Percentiles rank a stretch among this genome's conserved stretches.
phyloP scores from a whole-genome alignment of 768 basidiomycete genomes.

The Hypholoma fasciculare region DNA sequence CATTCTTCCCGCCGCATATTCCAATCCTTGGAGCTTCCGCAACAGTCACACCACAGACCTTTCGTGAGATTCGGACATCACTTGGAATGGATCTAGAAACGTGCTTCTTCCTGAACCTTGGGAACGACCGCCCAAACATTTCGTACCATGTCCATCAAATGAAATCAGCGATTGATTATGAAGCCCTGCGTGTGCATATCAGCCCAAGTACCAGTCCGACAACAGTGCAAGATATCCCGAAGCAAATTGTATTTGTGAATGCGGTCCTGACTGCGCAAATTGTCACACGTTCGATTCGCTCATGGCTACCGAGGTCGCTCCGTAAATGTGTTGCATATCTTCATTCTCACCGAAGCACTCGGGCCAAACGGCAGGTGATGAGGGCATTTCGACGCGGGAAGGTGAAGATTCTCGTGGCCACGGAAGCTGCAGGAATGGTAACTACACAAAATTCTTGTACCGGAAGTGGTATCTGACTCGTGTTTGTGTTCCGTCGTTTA shows the following conservation, averaged over 20 bases:
- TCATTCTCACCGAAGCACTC: conserved; percentile 21
- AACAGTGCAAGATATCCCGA: conserved; percentile 12
- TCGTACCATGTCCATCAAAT: conserved; percentile 21
- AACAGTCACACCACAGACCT: conserved; percentile 26
- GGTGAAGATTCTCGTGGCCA: conserved; percentile 26
- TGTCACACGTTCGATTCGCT: conserved; percentile 7
- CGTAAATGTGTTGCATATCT: conserved; percentile 19
- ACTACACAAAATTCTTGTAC: too few relatives aligned
- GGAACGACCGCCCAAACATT: conserved; percentile 38
- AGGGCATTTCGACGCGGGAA: conserved; percentile 21
- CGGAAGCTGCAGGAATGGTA: conserved; percentile 40
- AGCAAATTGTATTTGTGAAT: conserved; percentile 26
- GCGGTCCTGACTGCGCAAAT: conserved; percentile 18
- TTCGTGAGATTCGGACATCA: conserved; percentile 23
- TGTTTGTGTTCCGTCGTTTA: too few relatives aligned
- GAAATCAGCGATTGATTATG: conserved; percentile 20
- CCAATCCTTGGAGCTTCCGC: conserved; percentile 34
- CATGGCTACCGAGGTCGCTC: conserved; percentile 14
- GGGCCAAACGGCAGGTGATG: conserved; percentile 25
- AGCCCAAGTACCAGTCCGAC: neutral
- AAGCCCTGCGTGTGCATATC: conserved; percentile 17
- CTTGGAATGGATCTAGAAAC: conserved; percentile 21
- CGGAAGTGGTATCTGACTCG: too few relatives aligned
- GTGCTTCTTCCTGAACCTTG: conserved; percentile 34
- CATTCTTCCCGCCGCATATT: conserved; percentile 25